Conservation (phyloP, 768 basidiomycete genomes). For the Dioszegia aurantiaca region DNA sequence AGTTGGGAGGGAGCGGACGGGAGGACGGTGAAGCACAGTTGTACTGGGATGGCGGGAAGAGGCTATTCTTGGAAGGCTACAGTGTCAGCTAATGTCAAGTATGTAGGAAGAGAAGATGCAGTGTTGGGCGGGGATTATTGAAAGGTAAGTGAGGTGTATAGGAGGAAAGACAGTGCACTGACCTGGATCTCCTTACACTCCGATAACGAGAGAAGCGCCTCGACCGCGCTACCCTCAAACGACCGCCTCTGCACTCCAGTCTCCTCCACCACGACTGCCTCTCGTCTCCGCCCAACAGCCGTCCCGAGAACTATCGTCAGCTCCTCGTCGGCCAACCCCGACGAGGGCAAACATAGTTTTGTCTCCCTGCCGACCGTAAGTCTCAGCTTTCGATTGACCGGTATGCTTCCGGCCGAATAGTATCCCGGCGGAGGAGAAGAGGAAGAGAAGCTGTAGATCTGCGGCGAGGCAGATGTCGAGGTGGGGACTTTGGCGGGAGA, state of each 20-base stretch:
- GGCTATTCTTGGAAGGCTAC: too few species aligned
- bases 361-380: not conserved
- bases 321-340: not conserved
- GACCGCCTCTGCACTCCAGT: too few species aligned
- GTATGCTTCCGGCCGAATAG: not conserved
- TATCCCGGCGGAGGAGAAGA: not conserved
- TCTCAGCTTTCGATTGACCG: not conserved
- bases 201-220: not conserved
- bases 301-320: not conserved
- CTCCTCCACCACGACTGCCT: not conserved
- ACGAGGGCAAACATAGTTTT: not conserved
- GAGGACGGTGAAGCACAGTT: not conserved
- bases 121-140: not conserved
- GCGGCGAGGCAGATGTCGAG: not conserved
- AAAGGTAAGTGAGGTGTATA: not conserved
- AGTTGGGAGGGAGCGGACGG: not conserved
- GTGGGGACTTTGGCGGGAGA: not conserved
- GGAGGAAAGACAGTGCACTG: not conserved
- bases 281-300: not conserved
- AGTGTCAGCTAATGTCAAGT: not conserved
- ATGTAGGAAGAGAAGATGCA: too few species aligned
- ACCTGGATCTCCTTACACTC: not conserved
- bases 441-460: not conserved
- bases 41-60: too few species aligned
- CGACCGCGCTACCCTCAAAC: not conserved